phyloP scores from a whole-genome alignment of 78 protist genomes.

The Monosiga brevicollis region DNA sequence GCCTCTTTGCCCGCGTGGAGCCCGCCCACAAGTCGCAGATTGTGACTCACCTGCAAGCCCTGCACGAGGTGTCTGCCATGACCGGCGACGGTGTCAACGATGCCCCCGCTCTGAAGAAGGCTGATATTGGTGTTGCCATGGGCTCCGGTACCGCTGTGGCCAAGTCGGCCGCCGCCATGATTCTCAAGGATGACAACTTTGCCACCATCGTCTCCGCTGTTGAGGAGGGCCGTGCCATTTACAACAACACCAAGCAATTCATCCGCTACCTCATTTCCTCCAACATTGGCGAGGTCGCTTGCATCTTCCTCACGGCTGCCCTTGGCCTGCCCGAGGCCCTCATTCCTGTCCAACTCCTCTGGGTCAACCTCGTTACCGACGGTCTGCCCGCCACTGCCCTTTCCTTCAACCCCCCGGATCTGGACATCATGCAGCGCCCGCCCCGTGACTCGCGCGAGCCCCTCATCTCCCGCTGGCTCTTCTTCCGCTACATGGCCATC shows the following conservation, averaged over 20 bases:
- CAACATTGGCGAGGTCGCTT: conserved; percentile 77
- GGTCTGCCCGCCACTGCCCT: conserved; percentile 77
- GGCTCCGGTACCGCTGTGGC: conserved; percentile 94
- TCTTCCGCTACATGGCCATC: conserved; percentile 39
- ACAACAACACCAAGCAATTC: conserved; percentile 84
- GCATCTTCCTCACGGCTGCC: conserved; percentile 3
- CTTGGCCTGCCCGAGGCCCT: conserved; percentile 79
- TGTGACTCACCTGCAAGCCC: conserved; percentile 1
- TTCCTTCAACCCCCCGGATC: conserved; percentile 69
- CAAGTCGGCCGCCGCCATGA: conserved; percentile 83
- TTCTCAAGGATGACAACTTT: conserved; percentile 96
- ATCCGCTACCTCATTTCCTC: conserved; percentile 77
- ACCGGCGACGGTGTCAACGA: conserved; percentile 98
- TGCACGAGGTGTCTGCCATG: conserved; percentile 39
- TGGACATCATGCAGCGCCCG: conserved; percentile 70
- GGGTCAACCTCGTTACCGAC: conserved; percentile 86
- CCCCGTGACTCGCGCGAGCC: conserved; percentile 66
- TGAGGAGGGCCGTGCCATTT: conserved; percentile 86
- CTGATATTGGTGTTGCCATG: conserved; percentile 95
- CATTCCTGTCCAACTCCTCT: conserved; percentile 64
- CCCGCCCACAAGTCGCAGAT: conserved; percentile 13
- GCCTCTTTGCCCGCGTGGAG: conserved; percentile 29
- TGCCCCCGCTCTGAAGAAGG: conserved; percentile 85
- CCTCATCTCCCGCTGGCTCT: conserved; percentile 42
- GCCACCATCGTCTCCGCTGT: conserved; percentile 86